phyloP scores from a whole-genome alignment of 179 eudicot genomes.

The Carnegiea gigantea region DNA sequence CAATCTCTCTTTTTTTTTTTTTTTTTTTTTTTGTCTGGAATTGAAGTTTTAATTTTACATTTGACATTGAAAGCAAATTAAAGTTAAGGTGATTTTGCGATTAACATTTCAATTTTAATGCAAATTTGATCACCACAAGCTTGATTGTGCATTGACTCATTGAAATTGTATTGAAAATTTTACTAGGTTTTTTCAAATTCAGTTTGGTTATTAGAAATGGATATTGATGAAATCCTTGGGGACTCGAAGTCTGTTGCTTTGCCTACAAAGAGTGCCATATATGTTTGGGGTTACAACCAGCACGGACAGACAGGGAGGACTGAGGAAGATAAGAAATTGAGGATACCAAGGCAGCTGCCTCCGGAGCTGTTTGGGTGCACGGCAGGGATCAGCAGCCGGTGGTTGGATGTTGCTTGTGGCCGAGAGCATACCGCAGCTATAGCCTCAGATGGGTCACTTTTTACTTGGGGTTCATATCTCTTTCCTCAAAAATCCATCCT shows the following conservation, averaged over 20 bases:
- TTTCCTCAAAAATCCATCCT: conserved; percentile 33
- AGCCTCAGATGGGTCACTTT: conserved; percentile 91
- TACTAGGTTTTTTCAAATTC: background rate
- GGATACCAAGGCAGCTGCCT: conserved; percentile 93
- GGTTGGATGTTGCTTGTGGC: conserved; percentile 95
- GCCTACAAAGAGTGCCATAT: conserved; percentile 84
- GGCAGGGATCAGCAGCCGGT: conserved; percentile 62
- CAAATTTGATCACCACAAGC: background rate
- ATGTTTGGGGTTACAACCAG: conserved; percentile 94
- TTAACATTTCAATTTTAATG: background rate
- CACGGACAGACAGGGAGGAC: conserved; percentile 87
- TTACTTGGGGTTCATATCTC: conserved; percentile 87
- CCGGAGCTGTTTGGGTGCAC: conserved; percentile 90
- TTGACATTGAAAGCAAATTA: background rate
- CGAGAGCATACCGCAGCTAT: conserved; percentile 94
- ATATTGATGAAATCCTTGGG: conserved; percentile 63
- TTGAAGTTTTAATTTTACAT: background rate
- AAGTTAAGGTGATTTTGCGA: background rate
- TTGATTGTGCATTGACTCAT: conserved; percentile 9
- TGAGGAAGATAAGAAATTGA: conserved; percentile 60
- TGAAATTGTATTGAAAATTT: conserved; percentile 3
- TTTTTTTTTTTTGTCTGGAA: background rate
- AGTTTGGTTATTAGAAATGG: conserved; percentile 42
- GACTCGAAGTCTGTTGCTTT: conserved; percentile 43
- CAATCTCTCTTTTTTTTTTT: background rate